Base-by-base conservation (phyloP, 352 stramenopile genomes). In the Globisporangium nodosum region DNA sequence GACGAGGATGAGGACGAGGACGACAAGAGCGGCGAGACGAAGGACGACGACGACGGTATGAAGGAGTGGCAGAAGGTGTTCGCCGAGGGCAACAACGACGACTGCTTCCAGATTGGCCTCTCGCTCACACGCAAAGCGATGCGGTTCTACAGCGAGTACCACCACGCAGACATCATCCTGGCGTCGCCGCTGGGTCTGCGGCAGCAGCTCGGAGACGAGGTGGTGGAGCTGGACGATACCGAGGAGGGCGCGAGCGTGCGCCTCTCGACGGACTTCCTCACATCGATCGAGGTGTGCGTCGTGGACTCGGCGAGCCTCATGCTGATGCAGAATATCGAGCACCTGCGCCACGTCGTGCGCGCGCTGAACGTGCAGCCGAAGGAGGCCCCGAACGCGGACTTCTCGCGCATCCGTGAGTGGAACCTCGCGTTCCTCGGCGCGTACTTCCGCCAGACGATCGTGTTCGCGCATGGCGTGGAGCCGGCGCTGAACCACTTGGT, bases 21-120 rank as follows among this genome's bases (percentile, higher is more conserved):
- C 1, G 61, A 71, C 2, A 63, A 73, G 0, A 35, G 24, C 64
- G 2, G 58, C 69, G 2, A 66, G 0, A 48, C 69, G 4, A 42
- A 40, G 5, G 11, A 56, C 0, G 54, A 59, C 3, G 56, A 70
- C 4, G 66, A 73, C 7, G 68, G 61, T 15, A 60, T 76, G 48
- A 87, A 87, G 49, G 79, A 87, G 57, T 92, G 83, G 83, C 81
- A 90, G 59, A 69, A 76, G 16, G 78, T 92, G 24, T 90, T 92
- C 39, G 55, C 67, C 7, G 65, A 77, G 8, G 83, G 83, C 42
- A 90, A 92, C 64, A 90, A 89, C 56, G 83, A 92, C 64, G 83
- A 92, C 68, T 85, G 71, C 51, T 92, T 92, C 62, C 83, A 92
- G 57, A 66, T 90, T 35, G 83, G 83, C 0, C 49, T 92, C 27